These are phyloP conservation scores for Gnomoniopsis sp. DNA, from an alignment of 2,329 filamentous ascomycete genomes.

Conservation along the genomic window DNA sequence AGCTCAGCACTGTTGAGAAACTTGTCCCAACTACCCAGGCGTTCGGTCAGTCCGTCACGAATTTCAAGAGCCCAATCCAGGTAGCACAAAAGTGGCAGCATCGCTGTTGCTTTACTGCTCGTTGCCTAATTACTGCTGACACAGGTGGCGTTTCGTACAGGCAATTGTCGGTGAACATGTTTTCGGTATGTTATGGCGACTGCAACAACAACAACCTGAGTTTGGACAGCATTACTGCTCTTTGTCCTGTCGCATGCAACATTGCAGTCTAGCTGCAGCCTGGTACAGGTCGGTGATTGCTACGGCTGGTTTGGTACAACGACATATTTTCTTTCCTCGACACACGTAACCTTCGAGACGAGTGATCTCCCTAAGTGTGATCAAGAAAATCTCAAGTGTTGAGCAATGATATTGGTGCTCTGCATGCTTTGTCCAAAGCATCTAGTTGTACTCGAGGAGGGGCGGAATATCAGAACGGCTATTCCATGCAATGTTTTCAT, in stretches of 20 bases:
- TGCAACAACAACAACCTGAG: conserved; percentile 27
- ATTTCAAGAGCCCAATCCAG: conserved; percentile 26
- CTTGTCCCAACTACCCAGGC: conserved; percentile 23
- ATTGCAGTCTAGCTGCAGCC: conserved; percentile 31
- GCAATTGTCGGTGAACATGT: conserved; percentile 30
- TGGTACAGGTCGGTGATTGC: conserved; percentile 33
- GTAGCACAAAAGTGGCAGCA: conserved; percentile 9
- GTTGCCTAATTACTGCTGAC: background rate
- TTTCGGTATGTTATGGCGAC: conserved; percentile 32
- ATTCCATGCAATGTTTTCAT: too few relatives aligned
- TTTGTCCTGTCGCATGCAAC: conserved; percentile 26
- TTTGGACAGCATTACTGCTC: conserved; percentile 8
- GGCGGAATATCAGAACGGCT: too few relatives aligned
- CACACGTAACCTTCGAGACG: background rate
- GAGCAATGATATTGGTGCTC: too few relatives aligned
- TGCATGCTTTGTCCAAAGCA: too few relatives aligned
- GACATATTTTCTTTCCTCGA: background rate
- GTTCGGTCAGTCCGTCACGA: conserved; percentile 20
- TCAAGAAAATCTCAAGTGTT: too few relatives aligned
- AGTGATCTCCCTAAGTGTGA: too few relatives aligned
- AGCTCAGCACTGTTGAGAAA: conserved; percentile 30
- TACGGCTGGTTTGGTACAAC: too few relatives aligned
- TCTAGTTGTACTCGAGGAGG: too few relatives aligned
- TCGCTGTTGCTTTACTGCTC: too few relatives aligned
- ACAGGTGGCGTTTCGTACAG: conserved; percentile 7